Evolutionary conservation across 2,329 filamentous ascomycete genomes (phyloP), one percentile per base, ranked within the genome.

Genomic region (Thielaviopsis musarum): DNA sequence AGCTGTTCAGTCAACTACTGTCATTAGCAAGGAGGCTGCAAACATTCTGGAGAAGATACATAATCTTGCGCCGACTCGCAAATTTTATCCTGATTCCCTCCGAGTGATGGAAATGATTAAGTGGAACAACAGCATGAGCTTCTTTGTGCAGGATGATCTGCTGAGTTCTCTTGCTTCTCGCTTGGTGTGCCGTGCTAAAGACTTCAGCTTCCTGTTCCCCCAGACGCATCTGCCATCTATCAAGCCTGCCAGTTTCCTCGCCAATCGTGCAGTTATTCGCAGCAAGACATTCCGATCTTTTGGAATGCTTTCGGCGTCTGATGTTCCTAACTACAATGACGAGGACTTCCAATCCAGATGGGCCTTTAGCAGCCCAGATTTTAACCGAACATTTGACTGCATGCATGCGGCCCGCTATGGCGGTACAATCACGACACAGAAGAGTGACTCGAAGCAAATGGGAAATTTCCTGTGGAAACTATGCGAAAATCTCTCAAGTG

Each of bases 31-130:
- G 0, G 68, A 69, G 0, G 69, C 76, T 5, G 57, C 70, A 1
- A 52, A 65, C 1, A 56, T 75, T 0, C 66, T 80, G 0, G 2
- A 45, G 0, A n/a, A 64, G 0, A 72, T 80, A 28, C 69, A 73
- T 0, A 15, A 58, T 0, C 65, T 80, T 0, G 73, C 74, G 0
- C 77, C 78, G 0, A 10, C 9, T 2, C 66, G 76, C 34, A 17
- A 48, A 0, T 81, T 71, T 60, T 81, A 80, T 58, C 76, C 77
- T 0, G 0, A 15, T 0, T 26, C 73, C 7, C 13, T 61, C 10
- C 60, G 64, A 15, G 67, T 69, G 0, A 81, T 81, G 77, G 75
- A 82, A 58, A 69, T 54, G 0, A 69, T 78, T 2, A 1, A 15
- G 0, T 82, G 78, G 79, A 58, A 65, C 0, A 0, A 60, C 0